phyloP scores from a whole-genome alignment of 1,284 basidiomycete genomes.

The Porogramme epimiltina region DNA sequence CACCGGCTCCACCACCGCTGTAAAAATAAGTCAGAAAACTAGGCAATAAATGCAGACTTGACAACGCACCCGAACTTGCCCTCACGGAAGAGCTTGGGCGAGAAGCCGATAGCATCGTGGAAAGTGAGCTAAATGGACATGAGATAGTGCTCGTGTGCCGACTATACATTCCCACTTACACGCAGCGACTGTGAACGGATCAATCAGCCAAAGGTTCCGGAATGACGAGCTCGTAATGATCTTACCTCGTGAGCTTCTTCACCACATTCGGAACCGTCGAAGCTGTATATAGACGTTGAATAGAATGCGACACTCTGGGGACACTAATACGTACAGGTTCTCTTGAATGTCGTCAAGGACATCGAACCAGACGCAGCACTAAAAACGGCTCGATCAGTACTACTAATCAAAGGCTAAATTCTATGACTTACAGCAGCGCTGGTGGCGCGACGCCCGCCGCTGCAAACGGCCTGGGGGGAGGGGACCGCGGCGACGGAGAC shows the following conservation, averaged over 20 bases:
- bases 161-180: slow-evolving; percentile 3
- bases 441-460: slow-evolving; percentile 19
- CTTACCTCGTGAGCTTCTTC: slow-evolving; percentile 9
- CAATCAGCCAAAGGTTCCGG: neutral
- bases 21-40: neutral
- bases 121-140: slow-evolving; percentile 28
- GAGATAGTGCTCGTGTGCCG: neutral
- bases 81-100: slow-evolving; percentile 16
- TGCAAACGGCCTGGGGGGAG: slow-evolving; percentile 6
- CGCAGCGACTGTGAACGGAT: slow-evolving; percentile 8
- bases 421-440: slow-evolving; percentile 12
- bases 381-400: neutral
- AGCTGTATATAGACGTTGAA: neutral
- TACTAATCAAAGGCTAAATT: neutral
- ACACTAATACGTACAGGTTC: neutral
- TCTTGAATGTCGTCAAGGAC: slow-evolving; percentile 13
- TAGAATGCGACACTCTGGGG: no score
- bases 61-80: slow-evolving; percentile 34
- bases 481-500: slow-evolving; percentile 4
- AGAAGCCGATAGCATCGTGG: slow-evolving; percentile 43
- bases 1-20: slow-evolving; percentile 9
- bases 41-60: neutral
- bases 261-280: slow-evolving; percentile 12
- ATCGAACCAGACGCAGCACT: slow-evolving; percentile 17
- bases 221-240: neutral